These are phyloP conservation scores for Melanomma pulvis-pyrius DNA, from an alignment of 495 filamentous ascomycete genomes.

Conservation along the genomic window DNA sequence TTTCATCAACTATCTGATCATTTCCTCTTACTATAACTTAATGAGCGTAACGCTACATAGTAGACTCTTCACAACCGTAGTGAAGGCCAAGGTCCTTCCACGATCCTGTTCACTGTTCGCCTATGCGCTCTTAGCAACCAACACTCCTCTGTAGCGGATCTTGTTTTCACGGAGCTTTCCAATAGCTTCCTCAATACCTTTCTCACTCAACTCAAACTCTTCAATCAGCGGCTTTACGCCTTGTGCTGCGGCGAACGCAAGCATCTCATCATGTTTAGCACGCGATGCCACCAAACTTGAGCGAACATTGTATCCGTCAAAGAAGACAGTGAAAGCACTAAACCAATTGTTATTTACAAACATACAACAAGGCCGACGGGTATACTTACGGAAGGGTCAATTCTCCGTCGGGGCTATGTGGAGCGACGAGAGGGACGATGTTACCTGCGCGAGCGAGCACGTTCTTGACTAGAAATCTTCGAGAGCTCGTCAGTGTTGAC, in stretches of 20 bases:
- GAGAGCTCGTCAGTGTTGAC: not conserved
- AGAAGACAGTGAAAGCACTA: conserved; percentile 26
- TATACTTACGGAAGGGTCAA: conserved; percentile 28
- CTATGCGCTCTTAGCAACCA: conserved; percentile 21
- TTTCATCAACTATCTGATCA: not conserved
- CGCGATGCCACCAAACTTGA: conserved; percentile 31
- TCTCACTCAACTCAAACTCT: conserved; percentile 30
- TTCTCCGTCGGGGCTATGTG: conserved; percentile 3
- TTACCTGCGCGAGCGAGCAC: conserved; percentile 29
- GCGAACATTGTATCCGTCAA: conserved; percentile 31
- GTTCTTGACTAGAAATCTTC: conserved; percentile 32
- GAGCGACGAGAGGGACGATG: conserved; percentile 28
- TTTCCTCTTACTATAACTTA: not conserved
- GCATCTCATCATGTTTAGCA: conserved; percentile 32
- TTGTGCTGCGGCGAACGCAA: conserved; percentile 27
- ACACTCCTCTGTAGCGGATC: conserved; percentile 31
- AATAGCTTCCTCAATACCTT: conserved; percentile 26
- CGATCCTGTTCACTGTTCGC: too few species aligned
- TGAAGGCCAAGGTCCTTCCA: too few species aligned
- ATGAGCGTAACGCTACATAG: not conserved
- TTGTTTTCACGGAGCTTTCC: conserved; percentile 22
- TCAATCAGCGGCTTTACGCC: conserved; percentile 30
- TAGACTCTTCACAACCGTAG: not conserved
- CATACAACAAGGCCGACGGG: not conserved
- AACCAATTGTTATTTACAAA: not conserved